These are phyloP conservation scores for Cucurbita moschata DNA, from an alignment of 306 rosid genomes.

Conservation along the genomic window DNA sequence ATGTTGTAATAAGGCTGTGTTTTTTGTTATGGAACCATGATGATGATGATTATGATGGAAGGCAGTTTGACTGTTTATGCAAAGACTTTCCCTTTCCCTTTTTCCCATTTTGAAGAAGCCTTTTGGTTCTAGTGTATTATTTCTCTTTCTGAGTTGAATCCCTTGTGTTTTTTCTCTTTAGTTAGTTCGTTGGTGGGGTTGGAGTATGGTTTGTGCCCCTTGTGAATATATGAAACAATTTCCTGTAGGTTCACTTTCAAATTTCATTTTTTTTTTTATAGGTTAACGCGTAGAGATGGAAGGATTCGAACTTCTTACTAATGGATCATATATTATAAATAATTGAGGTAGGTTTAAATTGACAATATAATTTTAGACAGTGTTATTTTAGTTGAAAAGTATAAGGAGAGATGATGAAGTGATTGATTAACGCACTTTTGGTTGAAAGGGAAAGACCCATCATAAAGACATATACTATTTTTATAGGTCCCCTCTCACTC, in stretches of 20 bases:
- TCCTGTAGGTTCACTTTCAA: no score
- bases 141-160: background rate
- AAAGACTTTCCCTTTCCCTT: conserved; percentile 6
- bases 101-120: background rate
- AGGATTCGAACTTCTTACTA: no score
- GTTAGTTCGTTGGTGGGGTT: conserved; percentile 1
- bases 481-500: no score
- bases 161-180: background rate
- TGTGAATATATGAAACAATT: background rate
- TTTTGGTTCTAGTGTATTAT: background rate
- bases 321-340: no score
- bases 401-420: background rate
- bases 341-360: no score
- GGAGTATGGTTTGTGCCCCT: background rate
- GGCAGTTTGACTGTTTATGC: conserved; percentile 20
- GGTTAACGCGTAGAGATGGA: no score
- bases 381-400: background rate
- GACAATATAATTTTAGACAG: no score
- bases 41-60: conserved; percentile 8
- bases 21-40: conserved; percentile 19
- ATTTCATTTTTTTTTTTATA: no score
- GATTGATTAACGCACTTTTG: background rate
- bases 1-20: conserved; percentile 53
- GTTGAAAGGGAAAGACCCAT: background rate
- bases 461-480: background rate